phyloP scores from a whole-genome alignment of 495 filamentous ascomycete species.

The Saxispiralis lemnorum region DNA sequence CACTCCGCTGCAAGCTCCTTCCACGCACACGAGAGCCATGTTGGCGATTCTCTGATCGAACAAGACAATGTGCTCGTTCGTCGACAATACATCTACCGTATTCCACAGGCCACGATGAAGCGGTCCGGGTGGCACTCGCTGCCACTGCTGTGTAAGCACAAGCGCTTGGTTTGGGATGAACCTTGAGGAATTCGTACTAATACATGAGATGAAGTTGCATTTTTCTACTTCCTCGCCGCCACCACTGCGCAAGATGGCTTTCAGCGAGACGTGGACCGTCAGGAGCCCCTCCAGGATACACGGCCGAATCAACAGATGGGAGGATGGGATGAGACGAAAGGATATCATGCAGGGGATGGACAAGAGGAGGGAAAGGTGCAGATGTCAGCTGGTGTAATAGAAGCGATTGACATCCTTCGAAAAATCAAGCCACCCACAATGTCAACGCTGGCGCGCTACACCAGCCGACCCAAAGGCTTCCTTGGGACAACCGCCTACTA shows the following conservation, averaged over 20 bases:
- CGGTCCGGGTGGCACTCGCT: constrained; percentile 8
- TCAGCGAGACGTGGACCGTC: background rate
- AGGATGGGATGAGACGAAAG: background rate
- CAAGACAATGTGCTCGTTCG: constrained; percentile 1
- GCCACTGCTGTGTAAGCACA: constrained; percentile 13
- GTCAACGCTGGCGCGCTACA: constrained; percentile 19
- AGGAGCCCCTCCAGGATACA: constrained; percentile 1
- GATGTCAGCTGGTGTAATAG: constrained; percentile 3
- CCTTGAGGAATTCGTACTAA: too few species aligned
- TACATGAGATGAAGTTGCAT: constrained; percentile 5
- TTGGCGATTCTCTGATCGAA: background rate
- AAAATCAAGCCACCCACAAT: constrained; percentile 19
- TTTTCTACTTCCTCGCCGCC: constrained; percentile 13
- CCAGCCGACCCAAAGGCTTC: constrained; percentile 21
- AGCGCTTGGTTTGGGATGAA: background rate
- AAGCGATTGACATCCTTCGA: constrained; percentile 20
- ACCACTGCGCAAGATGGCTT: constrained; percentile 4
- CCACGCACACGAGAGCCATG: background rate
- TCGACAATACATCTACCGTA: background rate
- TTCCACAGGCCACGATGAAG: constrained; percentile 11
- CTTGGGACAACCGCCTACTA: constrained; percentile 25
- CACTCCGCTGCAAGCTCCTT: too few species aligned
- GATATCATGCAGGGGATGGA: background rate
- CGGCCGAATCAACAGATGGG: background rate
- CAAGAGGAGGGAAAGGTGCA: constrained; percentile 8